Evolutionary conservation across 192 early-diverging fungal genomes (phyloP), one percentile per base, ranked within the genome.

Genomic region (Coemansia sp.): DNA sequence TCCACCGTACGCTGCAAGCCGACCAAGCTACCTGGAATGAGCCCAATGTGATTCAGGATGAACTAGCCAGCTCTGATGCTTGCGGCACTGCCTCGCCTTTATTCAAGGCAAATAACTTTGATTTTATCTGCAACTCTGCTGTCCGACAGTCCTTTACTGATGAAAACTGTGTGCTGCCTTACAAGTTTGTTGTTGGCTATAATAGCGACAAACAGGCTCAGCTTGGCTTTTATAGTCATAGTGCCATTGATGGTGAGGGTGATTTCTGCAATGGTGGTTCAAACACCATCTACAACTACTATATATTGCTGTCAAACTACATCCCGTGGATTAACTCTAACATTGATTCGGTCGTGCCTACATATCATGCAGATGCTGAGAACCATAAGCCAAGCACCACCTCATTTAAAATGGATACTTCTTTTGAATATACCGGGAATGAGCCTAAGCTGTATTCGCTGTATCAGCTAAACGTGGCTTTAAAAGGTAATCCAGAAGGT

Each of bases 261-360:
- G 60, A 32, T 0, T 56, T 60, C 5, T 58, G 68, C 15, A 43
- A 38, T 18, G 18, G 43, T 2, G 17, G 16, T 16, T 23, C 36
- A 12, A 58, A 58, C 38, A 40, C 51, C 0, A 51, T 70, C 15
- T 42, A 60, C 28, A 63, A 40, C 53, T 71, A 71, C 57, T 71
- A 71, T 30, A 71, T 62, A 0, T 43, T 64, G 20, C 40, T 71
- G 15, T 40, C 52, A 31, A 53, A 71, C 53, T 71, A 71, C 21
- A 38, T 71, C 1, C 30, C 56, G 0, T 71, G 61, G 68, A 39
- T 46, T 21, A 20, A 38, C 26, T 28, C 45, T 28, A 47, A 47
- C n/a, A 26, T 47, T 11, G 11, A 12, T 28, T 12, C 20, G 7
- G 7, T 12, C 1, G 12, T 47, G 2, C 23, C 45, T 28, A 0